phyloP scores from a whole-genome alignment of 495 filamentous ascomycete genomes.

The Clavariopsis aquatica region DNA sequence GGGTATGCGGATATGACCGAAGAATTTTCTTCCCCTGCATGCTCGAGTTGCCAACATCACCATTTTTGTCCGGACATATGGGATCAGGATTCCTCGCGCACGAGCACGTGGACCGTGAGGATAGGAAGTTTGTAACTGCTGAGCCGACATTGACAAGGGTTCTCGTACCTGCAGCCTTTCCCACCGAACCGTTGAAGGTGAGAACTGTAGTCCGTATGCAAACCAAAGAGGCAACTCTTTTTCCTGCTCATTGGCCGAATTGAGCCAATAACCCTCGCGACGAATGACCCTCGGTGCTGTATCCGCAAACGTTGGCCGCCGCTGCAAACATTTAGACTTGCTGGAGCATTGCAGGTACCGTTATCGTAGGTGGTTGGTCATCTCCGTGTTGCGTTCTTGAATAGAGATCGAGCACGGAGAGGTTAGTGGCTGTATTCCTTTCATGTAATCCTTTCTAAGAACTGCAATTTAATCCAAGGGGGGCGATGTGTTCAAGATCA shows the following conservation, averaged over 20 bases:
- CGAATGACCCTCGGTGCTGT: neutral
- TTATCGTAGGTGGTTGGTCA: neutral
- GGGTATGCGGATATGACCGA: neutral
- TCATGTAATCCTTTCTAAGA: neutral
- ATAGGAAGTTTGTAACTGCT: neutral
- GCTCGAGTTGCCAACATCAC: neutral
- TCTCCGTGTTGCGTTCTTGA: neutral
- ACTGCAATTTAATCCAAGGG: neutral
- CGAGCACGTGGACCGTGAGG: neutral
- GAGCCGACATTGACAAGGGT: neutral
- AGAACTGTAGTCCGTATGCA: neutral
- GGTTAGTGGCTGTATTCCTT: neutral
- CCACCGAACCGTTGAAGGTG: neutral
- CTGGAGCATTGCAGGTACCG: neutral
- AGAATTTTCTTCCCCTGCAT: neutral
- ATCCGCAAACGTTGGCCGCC: neutral
- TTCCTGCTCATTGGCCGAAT: neutral
- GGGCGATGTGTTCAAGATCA: neutral
- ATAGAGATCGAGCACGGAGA: neutral
- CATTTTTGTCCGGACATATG: neutral
- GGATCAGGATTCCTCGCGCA: neutral
- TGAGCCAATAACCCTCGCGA: neutral
- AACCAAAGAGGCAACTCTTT: neutral
- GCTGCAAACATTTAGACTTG: neutral
- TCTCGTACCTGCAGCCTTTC: neutral